Evolutionary conservation across 2,329 filamentous ascomycete genomes (phyloP), one percentile per base, ranked within the genome.

Genomic region (Colletotrichum graminicola): DNA sequence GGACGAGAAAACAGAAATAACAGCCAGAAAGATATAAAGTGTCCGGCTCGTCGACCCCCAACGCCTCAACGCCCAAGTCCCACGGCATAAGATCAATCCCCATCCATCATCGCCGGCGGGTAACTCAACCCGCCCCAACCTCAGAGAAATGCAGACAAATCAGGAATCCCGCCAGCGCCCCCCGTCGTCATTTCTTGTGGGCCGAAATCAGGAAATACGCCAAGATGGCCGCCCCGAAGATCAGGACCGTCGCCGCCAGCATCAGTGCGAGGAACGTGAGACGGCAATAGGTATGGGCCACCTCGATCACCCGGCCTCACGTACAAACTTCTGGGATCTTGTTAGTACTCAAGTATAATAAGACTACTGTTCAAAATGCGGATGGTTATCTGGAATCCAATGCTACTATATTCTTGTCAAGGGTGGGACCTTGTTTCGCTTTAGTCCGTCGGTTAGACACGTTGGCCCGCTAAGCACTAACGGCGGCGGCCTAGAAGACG

Each of bases 191-290:
- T 18, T 18, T 1, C 32, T 6, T 26, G 11, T 16, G 60, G 12
- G 23, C 29, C 16, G 57, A 63, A 3, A 62, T 5, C 18, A 71
- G 10, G 12, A 67, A 45, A 18, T 47, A 66, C 1, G 51, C 64
- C 68, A 71, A 23, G 5, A 23, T 61, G 11, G 64, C 68, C 2
- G 57, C 68, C 16, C 68, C 60, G 10, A 62, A 41, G 3, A 62
- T 12, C 14, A 62, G n/a, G 18, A 62, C 45, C 34, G 34, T 39
- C 1, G 12, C 43, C 18, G 61, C 10, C 16, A 71, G 23, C 16
- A 54, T 36, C 2, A 67, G 16, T 2, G 43, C 64, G 18, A 59
- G 21, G 18, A 49, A 67, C 11, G 66, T 66, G 16, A 45, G 51
- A 21, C 49, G 51, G 32, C 51, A 8, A n/a, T n/a, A n/a, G n/a